Conservation (phyloP, 768 basidiomycete genomes). For the Russula griseocarnosa region DNA sequence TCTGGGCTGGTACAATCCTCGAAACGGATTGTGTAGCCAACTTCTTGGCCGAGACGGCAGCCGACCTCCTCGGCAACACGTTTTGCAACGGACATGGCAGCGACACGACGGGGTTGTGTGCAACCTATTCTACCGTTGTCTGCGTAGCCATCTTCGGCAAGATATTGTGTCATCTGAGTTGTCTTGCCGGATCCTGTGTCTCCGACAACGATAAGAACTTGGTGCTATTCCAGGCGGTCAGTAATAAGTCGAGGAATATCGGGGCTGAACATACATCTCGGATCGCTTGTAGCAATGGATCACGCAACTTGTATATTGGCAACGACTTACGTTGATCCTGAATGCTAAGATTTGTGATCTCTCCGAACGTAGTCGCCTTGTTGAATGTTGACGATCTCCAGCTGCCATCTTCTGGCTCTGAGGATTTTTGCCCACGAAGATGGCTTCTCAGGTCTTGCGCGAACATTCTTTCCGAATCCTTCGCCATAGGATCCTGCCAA, state of each 20-base stretch:
- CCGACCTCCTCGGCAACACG: constrained; percentile 98
- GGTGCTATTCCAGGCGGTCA: constrained; percentile 57
- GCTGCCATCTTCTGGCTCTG: constrained; percentile 59
- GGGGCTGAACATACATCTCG: constrained; percentile 63
- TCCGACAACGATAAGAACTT: constrained; percentile 96
- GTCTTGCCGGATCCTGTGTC: constrained; percentile 99
- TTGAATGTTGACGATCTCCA: constrained; percentile 94
- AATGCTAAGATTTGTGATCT: constrained; percentile 84
- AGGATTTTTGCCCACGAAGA: constrained; percentile 75
- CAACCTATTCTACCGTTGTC: constrained; percentile 91
- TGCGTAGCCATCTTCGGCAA: constrained; percentile 91
- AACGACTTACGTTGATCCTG: constrained; percentile 89
- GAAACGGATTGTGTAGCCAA: constrained; percentile 98
- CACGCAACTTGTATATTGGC: constrained; percentile 93
- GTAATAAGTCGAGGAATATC: constrained; percentile 1
- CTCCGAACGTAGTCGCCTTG: constrained; percentile 93
- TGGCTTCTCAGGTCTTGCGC: constrained; percentile 88
- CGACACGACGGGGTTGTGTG: constrained; percentile 98
- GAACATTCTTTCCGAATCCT: constrained; percentile 78
- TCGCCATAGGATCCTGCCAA: constrained; percentile 98
- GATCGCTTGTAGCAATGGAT: constrained; percentile 85
- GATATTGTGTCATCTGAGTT: constrained; percentile 98
- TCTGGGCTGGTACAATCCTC: constrained; percentile 99
- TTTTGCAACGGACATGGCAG: constrained; percentile 98
- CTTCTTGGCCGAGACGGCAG: constrained; percentile 94